These are phyloP conservation scores for Lumnitzera littorea DNA, from an alignment of 345 rosid genomes.

Conservation along the genomic window DNA sequence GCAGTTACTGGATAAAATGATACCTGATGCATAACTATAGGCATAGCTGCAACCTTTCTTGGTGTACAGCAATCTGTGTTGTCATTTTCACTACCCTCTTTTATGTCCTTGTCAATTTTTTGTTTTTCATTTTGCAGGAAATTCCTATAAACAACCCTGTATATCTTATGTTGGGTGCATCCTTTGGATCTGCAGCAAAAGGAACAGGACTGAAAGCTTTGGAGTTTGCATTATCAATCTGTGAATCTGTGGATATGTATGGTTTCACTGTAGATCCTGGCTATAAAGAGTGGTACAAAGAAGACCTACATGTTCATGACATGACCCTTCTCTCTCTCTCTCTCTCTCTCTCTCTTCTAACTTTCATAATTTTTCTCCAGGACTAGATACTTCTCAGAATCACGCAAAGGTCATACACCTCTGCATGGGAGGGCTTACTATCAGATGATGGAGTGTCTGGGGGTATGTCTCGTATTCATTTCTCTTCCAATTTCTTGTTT, in stretches of 20 bases:
- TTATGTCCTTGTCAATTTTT: background rate
- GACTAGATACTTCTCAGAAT: slow-evolving; percentile 98
- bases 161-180: slow-evolving; percentile 89
- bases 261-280: slow-evolving; percentile 98
- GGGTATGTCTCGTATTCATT: slow-evolving; percentile 40
- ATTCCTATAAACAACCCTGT: slow-evolving; percentile 84
- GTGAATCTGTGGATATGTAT: slow-evolving; percentile 92
- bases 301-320: background rate
- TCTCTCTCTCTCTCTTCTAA: background rate
- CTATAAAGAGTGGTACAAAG: slow-evolving; percentile 78
- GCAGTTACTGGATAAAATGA: no score
- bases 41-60: no score
- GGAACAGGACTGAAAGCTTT: slow-evolving; percentile 98
- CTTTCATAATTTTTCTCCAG: slow-evolving; percentile 25
- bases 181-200: slow-evolving; percentile 97
- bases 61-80: background rate
- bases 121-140: slow-evolving; percentile 50
- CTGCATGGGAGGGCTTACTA: slow-evolving; percentile 96
- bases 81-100: background rate
- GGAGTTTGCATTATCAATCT: slow-evolving; percentile 84
- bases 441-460: slow-evolving; percentile 99
- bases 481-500: slow-evolving; percentile 1
- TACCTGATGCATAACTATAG: no score
- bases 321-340: background rate
- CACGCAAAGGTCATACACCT: slow-evolving; percentile 95